A percentile compares a stretch with the other conserved stretches of the same genome.
These are phyloP conservation scores for Arachis hypogaea DNA, from an alignment of 306 rosid species.

Conservation along the genomic window DNA sequence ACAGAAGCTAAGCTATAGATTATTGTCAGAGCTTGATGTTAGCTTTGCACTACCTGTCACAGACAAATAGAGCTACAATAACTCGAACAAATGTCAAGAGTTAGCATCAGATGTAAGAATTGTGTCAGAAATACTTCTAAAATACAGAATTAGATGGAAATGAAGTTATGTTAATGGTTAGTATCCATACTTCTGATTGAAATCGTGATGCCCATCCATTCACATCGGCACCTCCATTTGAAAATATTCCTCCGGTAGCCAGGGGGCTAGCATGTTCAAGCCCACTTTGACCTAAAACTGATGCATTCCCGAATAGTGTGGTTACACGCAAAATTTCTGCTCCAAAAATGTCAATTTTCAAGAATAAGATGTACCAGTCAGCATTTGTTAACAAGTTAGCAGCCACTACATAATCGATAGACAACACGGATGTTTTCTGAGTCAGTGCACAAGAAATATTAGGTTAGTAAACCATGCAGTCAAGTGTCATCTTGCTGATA, in stretches of 20 bases:
- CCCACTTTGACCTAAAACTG: slow-evolving; percentile 99
- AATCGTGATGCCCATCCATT: slow-evolving; percentile 96
- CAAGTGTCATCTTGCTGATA: slow-evolving; percentile 35
- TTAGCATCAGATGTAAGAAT: slow-evolving; percentile 67
- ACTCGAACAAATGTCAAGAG: slow-evolving; percentile 62
- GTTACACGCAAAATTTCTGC: slow-evolving; percentile 99
- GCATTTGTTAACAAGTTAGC: slow-evolving; percentile 97
- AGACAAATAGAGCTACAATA: slow-evolving; percentile 59
- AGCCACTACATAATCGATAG: slow-evolving; percentile 87
- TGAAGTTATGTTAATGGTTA: slow-evolving; percentile 99
- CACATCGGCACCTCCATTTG: slow-evolving; percentile 89
- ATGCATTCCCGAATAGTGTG: slow-evolving; percentile 99
- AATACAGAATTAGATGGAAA: slow-evolving; percentile 85
- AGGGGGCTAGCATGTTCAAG: slow-evolving; percentile 99
- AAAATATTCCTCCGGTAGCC: slow-evolving; percentile 94
- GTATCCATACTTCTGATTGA: slow-evolving; percentile 99
- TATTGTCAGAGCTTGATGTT: slow-evolving; percentile 54
- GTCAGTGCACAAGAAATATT: slow-evolving; percentile 74
- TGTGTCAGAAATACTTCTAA: slow-evolving; percentile 80
- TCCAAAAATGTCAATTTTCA: slow-evolving; percentile 99
- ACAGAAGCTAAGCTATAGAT: slow-evolving; percentile 45
- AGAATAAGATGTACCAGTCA: slow-evolving; percentile 98
- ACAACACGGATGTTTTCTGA: slow-evolving; percentile 73
- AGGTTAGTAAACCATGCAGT: slow-evolving; percentile 40
- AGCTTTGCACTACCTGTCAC: slow-evolving; percentile 79